Percentiles rank a stretch among this genome's conserved stretches.
Evolutionary conservation across 257 asterid genomes (phyloP).

Genomic region (Gentiana dahurica): DNA sequence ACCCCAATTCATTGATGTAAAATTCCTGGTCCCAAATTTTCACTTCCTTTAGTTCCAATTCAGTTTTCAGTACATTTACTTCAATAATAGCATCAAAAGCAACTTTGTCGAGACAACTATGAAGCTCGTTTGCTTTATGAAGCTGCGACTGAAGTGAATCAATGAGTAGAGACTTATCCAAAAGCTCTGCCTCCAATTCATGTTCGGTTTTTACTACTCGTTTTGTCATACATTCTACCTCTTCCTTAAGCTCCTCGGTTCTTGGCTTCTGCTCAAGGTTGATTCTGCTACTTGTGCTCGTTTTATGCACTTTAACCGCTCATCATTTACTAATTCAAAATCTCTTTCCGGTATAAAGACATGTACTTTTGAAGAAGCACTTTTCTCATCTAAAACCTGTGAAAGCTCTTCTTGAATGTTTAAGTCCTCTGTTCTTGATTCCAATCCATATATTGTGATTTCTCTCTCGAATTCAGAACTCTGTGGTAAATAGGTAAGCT

Average conservation of each 20-base stretch:
- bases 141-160: slow-evolving; percentile 27
- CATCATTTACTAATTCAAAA: slow-evolving; percentile 16
- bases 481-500: slow-evolving; percentile 27
- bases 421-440: slow-evolving; percentile 21
- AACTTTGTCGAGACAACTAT: slow-evolving; percentile 11
- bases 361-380: slow-evolving; percentile 13
- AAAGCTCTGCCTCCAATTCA: slow-evolving; percentile 27
- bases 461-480: slow-evolving; percentile 37
- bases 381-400: slow-evolving; percentile 17
- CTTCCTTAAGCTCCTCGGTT: slow-evolving; percentile 21
- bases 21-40: slow-evolving; percentile 26
- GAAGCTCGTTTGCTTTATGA: slow-evolving; percentile 21
- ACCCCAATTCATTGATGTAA: slow-evolving; percentile 23
- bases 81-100: slow-evolving; percentile 25
- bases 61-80: slow-evolving; percentile 16
- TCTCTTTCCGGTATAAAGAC: slow-evolving; percentile 24
- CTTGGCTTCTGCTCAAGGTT: slow-evolving; percentile 19
- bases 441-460: slow-evolving; percentile 32
- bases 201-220: slow-evolving; percentile 15
- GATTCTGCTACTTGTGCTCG: slow-evolving; percentile 16
- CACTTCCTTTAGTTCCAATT: slow-evolving; percentile 23
- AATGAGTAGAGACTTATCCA: slow-evolving; percentile 21
- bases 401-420: slow-evolving; percentile 21
- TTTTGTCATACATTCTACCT: not conserved
- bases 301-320: slow-evolving; percentile 16